These are phyloP conservation scores for Pisolithus tinctorius DNA, from an alignment of 768 basidiomycete genomes.

Conservation along the genomic window DNA sequence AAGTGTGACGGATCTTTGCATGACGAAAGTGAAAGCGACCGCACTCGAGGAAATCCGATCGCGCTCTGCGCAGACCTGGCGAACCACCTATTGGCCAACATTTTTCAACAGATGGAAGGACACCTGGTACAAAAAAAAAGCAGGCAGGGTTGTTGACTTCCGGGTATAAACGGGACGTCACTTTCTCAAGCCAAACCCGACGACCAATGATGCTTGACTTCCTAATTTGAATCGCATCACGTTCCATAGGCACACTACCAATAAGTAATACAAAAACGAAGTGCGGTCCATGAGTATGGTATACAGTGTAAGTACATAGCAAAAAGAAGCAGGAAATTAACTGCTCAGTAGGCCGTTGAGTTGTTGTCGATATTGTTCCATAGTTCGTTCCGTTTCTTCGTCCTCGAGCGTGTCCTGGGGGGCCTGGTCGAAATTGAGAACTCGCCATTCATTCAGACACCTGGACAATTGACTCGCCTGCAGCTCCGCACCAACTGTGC, in stretches of 20 bases:
- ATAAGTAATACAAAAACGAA: too few relatives aligned
- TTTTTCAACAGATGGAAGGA: conserved; percentile 27
- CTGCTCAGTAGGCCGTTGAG: conserved; percentile 77
- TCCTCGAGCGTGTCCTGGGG: conserved; percentile 41
- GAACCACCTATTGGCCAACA: conserved; percentile 58
- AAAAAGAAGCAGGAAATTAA: conserved; percentile 1
- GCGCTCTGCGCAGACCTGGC: conserved; percentile 49
- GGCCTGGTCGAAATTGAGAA: neutral
- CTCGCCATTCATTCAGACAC: neutral
- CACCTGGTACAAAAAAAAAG: conserved; percentile 12
- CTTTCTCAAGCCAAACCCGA: neutral
- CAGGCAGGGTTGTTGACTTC: conserved; percentile 4
- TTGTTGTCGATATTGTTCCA: conserved; percentile 88
- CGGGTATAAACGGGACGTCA: conserved; percentile 18
- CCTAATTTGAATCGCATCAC: neutral
- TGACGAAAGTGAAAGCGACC: conserved; percentile 7
- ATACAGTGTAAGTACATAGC: neutral
- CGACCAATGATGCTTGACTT: neutral
- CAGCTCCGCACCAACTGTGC: conserved; percentile 59
- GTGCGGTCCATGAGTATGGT: neutral
- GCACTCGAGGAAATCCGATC: conserved; percentile 42
- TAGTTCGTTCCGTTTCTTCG: conserved; percentile 78
- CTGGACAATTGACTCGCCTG: conserved; percentile 50
- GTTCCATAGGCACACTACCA: too few relatives aligned
- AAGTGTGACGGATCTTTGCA: conserved; percentile 3